These are phyloP conservation scores for Umbelopsis isabellina DNA, from an alignment of 192 early-diverging fungal species.

Conservation along the genomic window DNA sequence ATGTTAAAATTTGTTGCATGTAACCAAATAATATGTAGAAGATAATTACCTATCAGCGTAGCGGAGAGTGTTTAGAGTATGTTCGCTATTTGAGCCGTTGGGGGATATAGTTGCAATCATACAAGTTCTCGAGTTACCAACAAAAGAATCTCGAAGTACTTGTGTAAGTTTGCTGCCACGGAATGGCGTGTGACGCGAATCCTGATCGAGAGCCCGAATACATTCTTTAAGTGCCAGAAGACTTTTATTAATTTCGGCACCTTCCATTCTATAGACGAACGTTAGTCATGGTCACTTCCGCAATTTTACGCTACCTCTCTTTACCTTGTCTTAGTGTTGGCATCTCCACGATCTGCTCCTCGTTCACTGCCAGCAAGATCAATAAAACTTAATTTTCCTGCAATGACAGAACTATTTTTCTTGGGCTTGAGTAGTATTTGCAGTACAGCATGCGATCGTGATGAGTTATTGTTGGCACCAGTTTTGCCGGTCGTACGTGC, in stretches of 20 bases:
- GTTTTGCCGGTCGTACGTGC: conserved; percentile 91
- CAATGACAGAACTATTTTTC: conserved; percentile 54
- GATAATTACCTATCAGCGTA: conserved; percentile 84
- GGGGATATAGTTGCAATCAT: conserved; percentile 99
- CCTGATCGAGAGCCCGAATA: conserved; percentile 93
- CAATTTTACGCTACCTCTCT: not conserved
- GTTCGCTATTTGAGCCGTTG: conserved; percentile 92
- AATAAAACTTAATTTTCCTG: conserved; percentile 93
- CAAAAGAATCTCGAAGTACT: conserved; percentile 96
- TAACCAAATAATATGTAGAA: not conserved
- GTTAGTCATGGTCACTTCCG: not conserved
- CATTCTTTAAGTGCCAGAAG: conserved; percentile 96
- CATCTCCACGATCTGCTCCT: conserved; percentile 92
- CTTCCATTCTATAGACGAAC: conserved; percentile 78
- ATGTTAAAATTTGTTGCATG: not conserved
- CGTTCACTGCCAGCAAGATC: conserved; percentile 97
- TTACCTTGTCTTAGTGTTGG: conserved; percentile 86
- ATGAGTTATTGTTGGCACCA: conserved; percentile 92
- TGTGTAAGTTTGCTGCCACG: conserved; percentile 95
- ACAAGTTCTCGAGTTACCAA: conserved; percentile 96
- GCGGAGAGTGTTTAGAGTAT: conserved; percentile 94
- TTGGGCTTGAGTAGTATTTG: conserved; percentile 86
- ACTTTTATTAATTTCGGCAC: conserved; percentile 98
- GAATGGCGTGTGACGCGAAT: conserved; percentile 94
- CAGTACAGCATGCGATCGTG: conserved; percentile 95